Conservation (phyloP, 2,329 filamentous ascomycete species). For the Alternaria consortialis region DNA sequence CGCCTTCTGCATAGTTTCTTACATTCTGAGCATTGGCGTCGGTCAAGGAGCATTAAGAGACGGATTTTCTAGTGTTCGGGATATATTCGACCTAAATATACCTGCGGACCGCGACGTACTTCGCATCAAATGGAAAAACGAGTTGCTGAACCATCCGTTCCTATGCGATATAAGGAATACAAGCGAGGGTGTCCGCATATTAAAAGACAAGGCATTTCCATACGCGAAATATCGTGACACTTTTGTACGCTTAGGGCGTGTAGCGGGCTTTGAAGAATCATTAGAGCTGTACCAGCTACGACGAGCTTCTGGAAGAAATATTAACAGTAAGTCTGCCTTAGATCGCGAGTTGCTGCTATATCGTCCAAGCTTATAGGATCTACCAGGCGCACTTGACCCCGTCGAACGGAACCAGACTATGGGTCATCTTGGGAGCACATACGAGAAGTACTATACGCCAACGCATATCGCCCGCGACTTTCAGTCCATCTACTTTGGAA, state of each 20-base stretch:
- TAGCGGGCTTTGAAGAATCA: conserved; percentile 24
- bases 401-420: conserved; percentile 24
- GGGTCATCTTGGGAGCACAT: conserved; percentile 20
- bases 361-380: conserved; percentile 15
- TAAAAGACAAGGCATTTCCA: conserved; percentile 19
- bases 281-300: conserved; percentile 28
- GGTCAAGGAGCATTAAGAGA: conserved; percentile 19
- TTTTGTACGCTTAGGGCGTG: conserved; percentile 26
- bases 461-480: conserved; percentile 26
- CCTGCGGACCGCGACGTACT: conserved; percentile 22
- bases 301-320: conserved; percentile 25
- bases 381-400: conserved; percentile 7
- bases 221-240: conserved; percentile 29
- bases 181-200: conserved; percentile 13
- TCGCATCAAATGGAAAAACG: conserved; percentile 24
- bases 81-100: conserved; percentile 32
- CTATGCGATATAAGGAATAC: conserved; percentile 23
- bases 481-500: conserved; percentile 28
- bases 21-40: conserved; percentile 25
- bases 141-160: conserved; percentile 25
- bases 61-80: conserved; percentile 22
- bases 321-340: conserved; percentile 27
- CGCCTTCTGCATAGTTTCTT: conserved; percentile 28
- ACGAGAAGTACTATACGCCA: conserved; percentile 26
- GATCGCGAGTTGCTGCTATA: conserved; percentile 3